Evolutionary conservation across 805 yeast genomes (phyloP).

Genomic region (Nakazawaea populi): DNA sequence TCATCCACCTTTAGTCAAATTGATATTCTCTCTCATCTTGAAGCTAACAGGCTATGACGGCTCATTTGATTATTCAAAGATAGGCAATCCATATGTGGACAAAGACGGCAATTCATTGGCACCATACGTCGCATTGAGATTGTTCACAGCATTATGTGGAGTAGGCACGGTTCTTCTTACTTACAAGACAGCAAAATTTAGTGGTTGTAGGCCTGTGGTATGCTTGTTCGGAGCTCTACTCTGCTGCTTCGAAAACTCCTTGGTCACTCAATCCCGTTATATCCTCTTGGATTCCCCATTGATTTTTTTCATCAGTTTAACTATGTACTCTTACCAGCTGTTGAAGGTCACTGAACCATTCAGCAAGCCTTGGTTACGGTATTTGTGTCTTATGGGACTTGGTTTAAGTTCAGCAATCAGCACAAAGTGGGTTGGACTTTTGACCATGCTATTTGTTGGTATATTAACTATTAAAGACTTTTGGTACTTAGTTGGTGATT

Average conservation of each 20-base stretch:
- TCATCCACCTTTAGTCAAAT: conserved; percentile 66
- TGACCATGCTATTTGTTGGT: conserved; percentile 63
- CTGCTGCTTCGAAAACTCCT: conserved; percentile 57
- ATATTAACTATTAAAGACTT: conserved; percentile 40
- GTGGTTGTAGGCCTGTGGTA: conserved; percentile 45
- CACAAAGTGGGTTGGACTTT: conserved; percentile 66
- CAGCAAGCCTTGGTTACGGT: conserved; percentile 45
- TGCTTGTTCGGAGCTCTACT: conserved; percentile 47
- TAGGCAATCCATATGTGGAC: conserved; percentile 38
- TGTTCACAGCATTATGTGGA: conserved; percentile 52
- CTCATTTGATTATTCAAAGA: conserved; percentile 31
- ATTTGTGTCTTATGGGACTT: conserved; percentile 41
- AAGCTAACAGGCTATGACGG: conserved; percentile 48
- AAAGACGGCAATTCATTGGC: conserved; percentile 19
- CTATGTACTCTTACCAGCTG: conserved; percentile 46
- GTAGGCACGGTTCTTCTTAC: conserved; percentile 44
- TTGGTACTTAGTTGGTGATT: conserved; percentile 72
- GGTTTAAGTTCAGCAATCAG: conserved; percentile 51
- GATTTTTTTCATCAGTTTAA: conserved; percentile 38
- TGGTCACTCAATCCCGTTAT: conserved; percentile 55
- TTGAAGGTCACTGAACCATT: conserved; percentile 42
- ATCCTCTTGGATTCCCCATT: conserved; percentile 41
- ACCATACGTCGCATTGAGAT: conserved; percentile 51
- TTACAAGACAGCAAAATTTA: conserved; percentile 48
- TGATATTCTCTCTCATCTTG: conserved; percentile 52